phyloP scores from a whole-genome alignment of 2,329 filamentous ascomycete genomes.

The Fusarium nematophilum region DNA sequence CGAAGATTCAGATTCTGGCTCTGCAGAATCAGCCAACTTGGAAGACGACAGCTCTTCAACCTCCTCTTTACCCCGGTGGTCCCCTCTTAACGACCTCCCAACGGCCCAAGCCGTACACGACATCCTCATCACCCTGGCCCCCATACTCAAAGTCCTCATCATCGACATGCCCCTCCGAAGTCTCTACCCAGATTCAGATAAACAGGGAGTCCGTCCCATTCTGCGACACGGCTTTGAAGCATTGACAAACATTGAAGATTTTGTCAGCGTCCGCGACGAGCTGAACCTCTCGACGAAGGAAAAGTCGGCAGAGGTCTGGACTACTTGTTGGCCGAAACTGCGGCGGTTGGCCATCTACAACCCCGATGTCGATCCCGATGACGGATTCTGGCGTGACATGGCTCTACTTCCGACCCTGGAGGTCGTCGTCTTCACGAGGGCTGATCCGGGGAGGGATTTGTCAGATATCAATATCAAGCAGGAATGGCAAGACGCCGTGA shows the following conservation, averaged over 20 bases:
- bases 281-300: conserved; percentile 12
- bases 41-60: no score
- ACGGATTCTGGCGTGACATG: conserved; percentile 4
- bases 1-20: not conserved
- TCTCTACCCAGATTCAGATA: conserved; percentile 5
- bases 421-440: conserved; percentile 8
- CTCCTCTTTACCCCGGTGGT: not conserved
- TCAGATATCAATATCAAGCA: conserved; percentile 5
- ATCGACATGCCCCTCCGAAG: conserved; percentile 38
- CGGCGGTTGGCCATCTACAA: conserved; percentile 34
- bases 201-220: not conserved
- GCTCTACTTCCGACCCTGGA: conserved; percentile 4
- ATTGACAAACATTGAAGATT: conserved; percentile 37
- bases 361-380: rapidly evolving
- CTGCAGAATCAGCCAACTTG: not conserved
- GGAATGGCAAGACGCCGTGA: conserved; percentile 11
- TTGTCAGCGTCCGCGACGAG: conserved; percentile 38
- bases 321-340: conserved; percentile 35
- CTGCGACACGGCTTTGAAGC: conserved; percentile 33
- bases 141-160: conserved; percentile 19
- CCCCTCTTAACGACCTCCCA: conserved; percentile 8
- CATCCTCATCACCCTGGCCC: conserved; percentile 21
- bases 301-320: conserved; percentile 12
- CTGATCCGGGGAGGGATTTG: not conserved
- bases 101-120: not conserved